Conservation (phyloP, 1,284 basidiomycete species). For the Ganoderma lingzhi region DNA sequence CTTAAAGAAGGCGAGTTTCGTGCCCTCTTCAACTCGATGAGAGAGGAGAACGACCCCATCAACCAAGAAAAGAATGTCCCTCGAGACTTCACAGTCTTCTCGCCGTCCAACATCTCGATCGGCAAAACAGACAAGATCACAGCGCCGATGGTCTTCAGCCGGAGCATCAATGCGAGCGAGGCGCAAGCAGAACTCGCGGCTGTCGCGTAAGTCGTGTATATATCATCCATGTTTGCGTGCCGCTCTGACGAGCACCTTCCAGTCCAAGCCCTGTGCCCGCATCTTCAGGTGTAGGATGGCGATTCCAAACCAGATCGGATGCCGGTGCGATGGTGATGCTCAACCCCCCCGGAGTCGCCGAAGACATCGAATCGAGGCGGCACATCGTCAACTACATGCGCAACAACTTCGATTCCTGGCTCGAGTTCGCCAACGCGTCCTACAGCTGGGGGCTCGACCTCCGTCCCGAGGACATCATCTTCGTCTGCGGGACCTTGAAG, state of each 20-base stretch:
- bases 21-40: constrained; percentile 31
- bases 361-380: constrained; percentile 6
- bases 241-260: background rate
- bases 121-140: constrained; percentile 8
- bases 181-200: background rate
- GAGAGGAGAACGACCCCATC: background rate
- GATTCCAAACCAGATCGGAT: constrained; percentile 11
- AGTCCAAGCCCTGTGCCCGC: background rate
- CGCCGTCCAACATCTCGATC: background rate
- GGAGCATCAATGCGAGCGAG: constrained; percentile 13
- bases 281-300: constrained; percentile 3
- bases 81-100: background rate
- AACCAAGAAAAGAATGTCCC: constrained; percentile 15
- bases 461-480: constrained; percentile 23
- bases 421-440: constrained; percentile 28
- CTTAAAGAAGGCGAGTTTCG: constrained; percentile 28
- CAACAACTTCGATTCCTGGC: constrained; percentile 33
- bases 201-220: constrained; percentile 1
- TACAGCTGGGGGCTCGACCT: constrained; percentile 12
- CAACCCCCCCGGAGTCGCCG: constrained; percentile 4
- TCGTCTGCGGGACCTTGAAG: constrained; percentile 30
- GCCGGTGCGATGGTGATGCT: constrained; percentile 24
- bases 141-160: constrained; percentile 15
- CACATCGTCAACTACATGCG: constrained; percentile 26
- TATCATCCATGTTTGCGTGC: no score